Percentiles rank a stretch among this genome's conserved stretches.
Evolutionary conservation across 1,139 yeast species (phyloP).

Genomic region (Geotrichum australiense): DNA sequence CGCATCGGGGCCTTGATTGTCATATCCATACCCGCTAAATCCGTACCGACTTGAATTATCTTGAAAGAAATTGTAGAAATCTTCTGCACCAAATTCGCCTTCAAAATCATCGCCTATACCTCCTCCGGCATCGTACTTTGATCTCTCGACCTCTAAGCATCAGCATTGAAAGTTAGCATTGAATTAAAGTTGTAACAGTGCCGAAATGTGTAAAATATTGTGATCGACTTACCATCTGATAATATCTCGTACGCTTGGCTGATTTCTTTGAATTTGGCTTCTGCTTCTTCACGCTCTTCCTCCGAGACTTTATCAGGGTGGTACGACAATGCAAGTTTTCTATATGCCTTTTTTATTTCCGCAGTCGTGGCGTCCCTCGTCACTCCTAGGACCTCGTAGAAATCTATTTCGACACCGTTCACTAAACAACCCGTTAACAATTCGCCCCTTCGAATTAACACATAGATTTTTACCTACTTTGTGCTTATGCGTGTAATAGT

Average conservation of each 20-base stretch:
- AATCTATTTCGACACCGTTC: conserved; percentile 30
- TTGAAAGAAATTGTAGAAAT: conserved; percentile 62
- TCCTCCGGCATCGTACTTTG: conserved; percentile 16
- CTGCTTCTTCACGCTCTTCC: conserved; percentile 55
- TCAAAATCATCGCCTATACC: conserved; percentile 20
- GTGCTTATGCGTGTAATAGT: no score
- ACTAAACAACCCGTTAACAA: no score
- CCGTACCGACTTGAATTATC: conserved; percentile 25
- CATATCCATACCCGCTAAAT: conserved; percentile 22
- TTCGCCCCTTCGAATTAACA: no score
- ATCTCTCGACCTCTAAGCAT: conserved; percentile 16
- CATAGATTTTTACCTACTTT: no score
- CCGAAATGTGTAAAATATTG: background rate
- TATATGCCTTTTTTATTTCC: conserved; percentile 72
- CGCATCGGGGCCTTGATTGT: conserved; percentile 16
- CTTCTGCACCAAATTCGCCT: conserved; percentile 49
- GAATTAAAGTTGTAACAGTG: background rate
- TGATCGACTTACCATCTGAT: conserved; percentile 45
- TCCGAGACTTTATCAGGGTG: conserved; percentile 81
- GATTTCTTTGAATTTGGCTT: conserved; percentile 65
- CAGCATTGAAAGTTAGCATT: background rate
- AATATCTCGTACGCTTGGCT: conserved; percentile 72
- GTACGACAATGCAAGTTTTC: conserved; percentile 60
- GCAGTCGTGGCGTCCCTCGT: conserved; percentile 51
- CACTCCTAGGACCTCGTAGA: conserved; percentile 65